Evolutionary conservation across 345 rosid genomes (phyloP).

Genomic region (Populus davidiana): DNA sequence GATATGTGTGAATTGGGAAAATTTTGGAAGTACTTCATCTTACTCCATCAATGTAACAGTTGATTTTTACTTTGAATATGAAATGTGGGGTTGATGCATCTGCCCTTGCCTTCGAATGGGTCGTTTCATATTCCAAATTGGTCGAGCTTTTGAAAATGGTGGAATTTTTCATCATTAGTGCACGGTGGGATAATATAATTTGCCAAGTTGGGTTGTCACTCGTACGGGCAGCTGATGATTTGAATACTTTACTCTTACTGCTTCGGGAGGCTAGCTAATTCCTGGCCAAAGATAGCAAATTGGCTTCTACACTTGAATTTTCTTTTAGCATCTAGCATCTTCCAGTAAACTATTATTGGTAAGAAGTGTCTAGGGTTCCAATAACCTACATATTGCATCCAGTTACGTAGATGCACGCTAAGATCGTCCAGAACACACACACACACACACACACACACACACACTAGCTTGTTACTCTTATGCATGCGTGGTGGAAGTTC

Average conservation of each 20-base stretch:
- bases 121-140: slow-evolving; percentile 5
- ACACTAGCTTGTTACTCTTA: not conserved
- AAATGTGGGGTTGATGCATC: slow-evolving; percentile 24
- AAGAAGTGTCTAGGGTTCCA: not conserved
- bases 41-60: not conserved
- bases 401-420: not conserved
- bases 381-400: not conserved
- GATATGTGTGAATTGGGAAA: not conserved
- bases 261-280: slow-evolving; percentile 1
- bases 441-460: too few species aligned
- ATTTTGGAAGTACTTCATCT: not conserved
- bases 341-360: not conserved
- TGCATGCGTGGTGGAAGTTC: not conserved
- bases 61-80: not conserved
- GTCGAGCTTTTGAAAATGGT: not conserved
- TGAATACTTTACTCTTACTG: slow-evolving; percentile 14
- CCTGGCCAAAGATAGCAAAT: not conserved
- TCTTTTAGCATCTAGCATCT: not conserved
- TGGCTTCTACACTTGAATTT: not conserved
- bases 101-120: slow-evolving; percentile 2
- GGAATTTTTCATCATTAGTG: not conserved
- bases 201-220: not conserved
- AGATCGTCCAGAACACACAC: too few species aligned
- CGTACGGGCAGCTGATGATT: not conserved
- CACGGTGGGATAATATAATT: not conserved